Conservation (phyloP, 768 basidiomycete genomes). For the Russula griseocarnosa region DNA sequence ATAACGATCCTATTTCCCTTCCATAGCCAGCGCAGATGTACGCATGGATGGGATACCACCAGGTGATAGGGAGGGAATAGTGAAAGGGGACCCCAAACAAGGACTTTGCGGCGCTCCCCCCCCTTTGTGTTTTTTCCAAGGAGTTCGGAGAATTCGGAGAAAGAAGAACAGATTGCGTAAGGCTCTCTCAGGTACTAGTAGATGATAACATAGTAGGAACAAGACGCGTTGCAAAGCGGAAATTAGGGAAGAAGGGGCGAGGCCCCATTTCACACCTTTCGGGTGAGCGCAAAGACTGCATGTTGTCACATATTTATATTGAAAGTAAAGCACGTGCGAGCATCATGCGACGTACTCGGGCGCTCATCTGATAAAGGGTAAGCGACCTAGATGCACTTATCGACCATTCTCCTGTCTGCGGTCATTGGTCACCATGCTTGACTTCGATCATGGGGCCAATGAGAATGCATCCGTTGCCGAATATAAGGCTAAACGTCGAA, state of each 20-base stretch:
- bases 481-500: not conserved
- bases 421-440: not conserved
- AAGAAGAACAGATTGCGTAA: constrained; percentile 2
- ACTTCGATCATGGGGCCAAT: constrained; percentile 11
- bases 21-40: not conserved
- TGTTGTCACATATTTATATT: constrained; percentile 11
- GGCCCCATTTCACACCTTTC: not conserved
- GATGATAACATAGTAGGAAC: not conserved
- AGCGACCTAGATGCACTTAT: not conserved
- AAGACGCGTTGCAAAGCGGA: constrained; percentile 9
- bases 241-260: constrained; percentile 13
- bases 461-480: not conserved
- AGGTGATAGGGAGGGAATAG: constrained; percentile 14
- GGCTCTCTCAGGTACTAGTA: not conserved
- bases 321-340: constrained; percentile 12
- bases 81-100: constrained; percentile 9
- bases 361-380: constrained; percentile 16
- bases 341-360: constrained; percentile 6
- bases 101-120: constrained; percentile 1
- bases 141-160: not conserved
- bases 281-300: constrained; percentile 7
- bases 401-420: not conserved
- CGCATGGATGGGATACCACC: not conserved
- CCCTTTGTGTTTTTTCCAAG: not conserved
- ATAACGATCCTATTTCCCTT: not conserved